Evolutionary conservation across 1,139 yeast genomes (phyloP).

Genomic region (Suhomyces coccinellae): DNA sequence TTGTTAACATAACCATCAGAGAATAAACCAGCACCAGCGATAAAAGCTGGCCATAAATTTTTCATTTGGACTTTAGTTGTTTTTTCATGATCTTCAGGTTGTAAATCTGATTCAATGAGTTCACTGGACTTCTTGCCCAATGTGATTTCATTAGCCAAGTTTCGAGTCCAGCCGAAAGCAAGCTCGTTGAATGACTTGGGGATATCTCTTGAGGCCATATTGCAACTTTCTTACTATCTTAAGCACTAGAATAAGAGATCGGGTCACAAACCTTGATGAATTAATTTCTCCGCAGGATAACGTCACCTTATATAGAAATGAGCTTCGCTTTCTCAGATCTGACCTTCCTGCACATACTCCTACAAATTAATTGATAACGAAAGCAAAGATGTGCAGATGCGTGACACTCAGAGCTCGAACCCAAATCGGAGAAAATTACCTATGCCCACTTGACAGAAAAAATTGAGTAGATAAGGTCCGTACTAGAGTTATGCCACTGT

Average conservation of each 20-base stretch:
- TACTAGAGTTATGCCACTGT: too few relatives aligned
- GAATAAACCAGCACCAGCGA: conserved; percentile 50
- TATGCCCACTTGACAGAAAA: background rate
- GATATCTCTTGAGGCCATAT: conserved; percentile 53
- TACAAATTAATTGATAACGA: background rate
- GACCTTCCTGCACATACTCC: background rate
- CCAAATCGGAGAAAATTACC: background rate
- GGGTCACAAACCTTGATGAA: background rate
- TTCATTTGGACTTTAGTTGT: conserved; percentile 26
- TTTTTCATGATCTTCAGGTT: conserved; percentile 24
- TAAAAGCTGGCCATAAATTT: conserved; percentile 26
- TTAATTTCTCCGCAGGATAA: background rate
- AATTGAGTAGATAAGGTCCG: too few relatives aligned
- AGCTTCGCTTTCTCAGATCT: background rate
- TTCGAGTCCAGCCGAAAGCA: conserved; percentile 40
- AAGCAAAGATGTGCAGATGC: background rate
- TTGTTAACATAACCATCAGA: conserved; percentile 57
- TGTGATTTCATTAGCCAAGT: conserved; percentile 39
- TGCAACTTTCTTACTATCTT: background rate
- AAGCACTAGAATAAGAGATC: background rate
- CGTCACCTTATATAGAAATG: conserved; percentile 1
- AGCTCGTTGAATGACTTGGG: conserved; percentile 44
- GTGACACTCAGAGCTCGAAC: background rate
- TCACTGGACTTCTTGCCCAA: conserved; percentile 28
- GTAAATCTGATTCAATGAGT: conserved; percentile 18